phyloP scores from a whole-genome alignment of 208 protist genomes.

The Trypanosomatidae sp. region DNA sequence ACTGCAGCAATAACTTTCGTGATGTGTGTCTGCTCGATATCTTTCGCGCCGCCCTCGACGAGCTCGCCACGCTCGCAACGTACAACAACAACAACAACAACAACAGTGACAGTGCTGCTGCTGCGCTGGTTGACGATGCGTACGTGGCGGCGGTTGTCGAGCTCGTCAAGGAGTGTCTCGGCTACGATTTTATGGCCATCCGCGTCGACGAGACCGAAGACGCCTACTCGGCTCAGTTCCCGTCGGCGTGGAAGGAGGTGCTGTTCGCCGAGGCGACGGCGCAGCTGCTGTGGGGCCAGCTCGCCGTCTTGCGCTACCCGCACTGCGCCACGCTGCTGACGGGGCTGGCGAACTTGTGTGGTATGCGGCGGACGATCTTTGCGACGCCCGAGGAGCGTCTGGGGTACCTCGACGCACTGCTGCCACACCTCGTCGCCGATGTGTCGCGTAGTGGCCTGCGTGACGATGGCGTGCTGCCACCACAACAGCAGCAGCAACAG shows the following conservation, averaged over 20 bases:
- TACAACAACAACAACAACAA: not conserved
- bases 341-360: slow-evolving; percentile 48
- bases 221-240: slow-evolving; percentile 52
- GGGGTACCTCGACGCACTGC: slow-evolving; percentile 35
- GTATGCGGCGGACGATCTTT: slow-evolving; percentile 73
- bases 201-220: slow-evolving; percentile 78
- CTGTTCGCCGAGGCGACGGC: slow-evolving; percentile 32
- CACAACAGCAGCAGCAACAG: too few relatives aligned
- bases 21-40: slow-evolving; percentile 49
- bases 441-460: too few relatives aligned
- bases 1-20: slow-evolving; percentile 68
- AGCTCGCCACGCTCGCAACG: slow-evolving; percentile 8
- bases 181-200: slow-evolving; percentile 79
- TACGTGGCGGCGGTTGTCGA: slow-evolving; percentile 23
- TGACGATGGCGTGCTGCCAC: too few relatives aligned
- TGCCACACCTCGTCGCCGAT: slow-evolving; percentile 18
- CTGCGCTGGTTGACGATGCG: not conserved
- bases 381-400: slow-evolving; percentile 42
- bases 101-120: not conserved
- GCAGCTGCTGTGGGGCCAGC: slow-evolving; percentile 57
- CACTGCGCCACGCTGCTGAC: slow-evolving; percentile 40
- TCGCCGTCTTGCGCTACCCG: slow-evolving; percentile 50
- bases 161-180: slow-evolving; percentile 45
- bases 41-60: slow-evolving; percentile 25
- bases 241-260: slow-evolving; percentile 40